Evolutionary conservation across 1,284 basidiomycete species (phyloP), one percentile per base, ranked within the genome.

Genomic region (Microbotryomycetes sp.): DNA sequence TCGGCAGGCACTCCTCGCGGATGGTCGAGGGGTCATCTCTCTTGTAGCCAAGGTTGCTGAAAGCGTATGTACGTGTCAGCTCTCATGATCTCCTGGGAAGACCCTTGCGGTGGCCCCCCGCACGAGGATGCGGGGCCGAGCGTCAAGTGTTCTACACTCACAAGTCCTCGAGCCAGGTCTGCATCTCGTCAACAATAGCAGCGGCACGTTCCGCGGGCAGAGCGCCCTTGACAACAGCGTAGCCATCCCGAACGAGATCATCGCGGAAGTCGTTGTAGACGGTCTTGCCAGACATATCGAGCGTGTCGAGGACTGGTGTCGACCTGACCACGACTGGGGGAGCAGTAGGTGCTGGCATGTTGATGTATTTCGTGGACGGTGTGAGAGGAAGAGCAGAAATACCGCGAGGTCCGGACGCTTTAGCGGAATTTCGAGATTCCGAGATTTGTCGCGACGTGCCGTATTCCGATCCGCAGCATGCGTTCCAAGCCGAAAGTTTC

Each of bases 21-120:
- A 75, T 75, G 2, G 77, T 77, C 28, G 66, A 61, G 13, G 66
- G 68, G 67, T 78, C 76, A 48, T 75, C 70, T 21, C 65, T 61
- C 58, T 76, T 72, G 67, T 75, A 78, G 1, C 77, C 77, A 53
- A 76, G 35, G 18, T 41, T 41, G 35, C 35, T 41, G 35, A n/a
- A n/a, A n/a, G n/a, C n/a, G n/a, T n/a, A n/a, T n/a, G n/a, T n/a
- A n/a, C n/a, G n/a, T n/a, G n/a, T n/a, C n/a, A n/a, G n/a, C n/a
- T n/a, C n/a, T n/a, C n/a, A n/a, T n/a, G n/a, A n/a, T n/a, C n/a
- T n/a, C n/a, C n/a, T n/a, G n/a, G n/a, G n/a, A 41, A 41, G 9
- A 11, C 18, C 35, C 9, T 41, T 41, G 35, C 35, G 18, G 35
- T 41, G 11, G 35, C 11, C 9, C 9, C 35, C 35, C 35, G n/a